Conservation (phyloP, 1,284 basidiomycete species). For the Ganoderma lingzhi region DNA sequence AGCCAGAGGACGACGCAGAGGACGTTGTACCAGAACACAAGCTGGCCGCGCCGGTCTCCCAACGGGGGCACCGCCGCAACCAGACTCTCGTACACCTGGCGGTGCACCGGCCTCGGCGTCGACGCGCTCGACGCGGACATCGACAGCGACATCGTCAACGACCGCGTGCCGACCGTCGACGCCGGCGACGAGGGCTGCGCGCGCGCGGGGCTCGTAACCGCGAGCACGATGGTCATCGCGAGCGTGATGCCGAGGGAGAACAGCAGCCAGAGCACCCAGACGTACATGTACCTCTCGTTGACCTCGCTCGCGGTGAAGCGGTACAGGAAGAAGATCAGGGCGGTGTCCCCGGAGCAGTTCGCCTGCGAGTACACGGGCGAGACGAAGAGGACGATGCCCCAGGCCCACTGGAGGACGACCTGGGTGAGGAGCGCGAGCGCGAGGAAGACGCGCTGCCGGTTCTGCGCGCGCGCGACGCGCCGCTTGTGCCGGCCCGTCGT, state of each 20-base stretch:
- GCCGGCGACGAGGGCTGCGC: constrained; percentile 27
- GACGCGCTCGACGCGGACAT: constrained; percentile 7
- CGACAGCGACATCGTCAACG: not conserved
- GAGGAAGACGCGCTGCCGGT: constrained; percentile 35
- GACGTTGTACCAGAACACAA: constrained; percentile 35
- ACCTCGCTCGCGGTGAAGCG: constrained; percentile 31
- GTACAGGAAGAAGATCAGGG: constrained; percentile 36
- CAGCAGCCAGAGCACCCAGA: constrained; percentile 42
- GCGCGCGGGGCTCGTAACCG: constrained; percentile 34
- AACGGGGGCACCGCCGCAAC: constrained; percentile 21
- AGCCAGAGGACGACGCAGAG: constrained; percentile 34
- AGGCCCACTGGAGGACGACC: constrained; percentile 43
- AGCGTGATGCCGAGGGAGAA: constrained; percentile 40
- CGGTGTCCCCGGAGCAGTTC: constrained; percentile 38
- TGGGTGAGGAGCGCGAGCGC: constrained; percentile 41
- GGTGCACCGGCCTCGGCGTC: constrained; percentile 17
- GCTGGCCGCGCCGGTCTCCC: constrained; percentile 25
- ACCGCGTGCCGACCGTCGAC: constrained; percentile 13
- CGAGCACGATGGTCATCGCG: constrained; percentile 36
- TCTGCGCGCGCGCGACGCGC: constrained; percentile 35
- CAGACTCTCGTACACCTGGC: constrained; percentile 21
- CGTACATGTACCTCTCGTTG: constrained; percentile 33
- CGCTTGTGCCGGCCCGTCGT: constrained; percentile 17
- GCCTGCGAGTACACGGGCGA: constrained; percentile 38
- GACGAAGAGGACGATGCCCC: constrained; percentile 41